phyloP scores from a whole-genome alignment of 352 stramenopile genomes.

The Pythium coloratum region DNA sequence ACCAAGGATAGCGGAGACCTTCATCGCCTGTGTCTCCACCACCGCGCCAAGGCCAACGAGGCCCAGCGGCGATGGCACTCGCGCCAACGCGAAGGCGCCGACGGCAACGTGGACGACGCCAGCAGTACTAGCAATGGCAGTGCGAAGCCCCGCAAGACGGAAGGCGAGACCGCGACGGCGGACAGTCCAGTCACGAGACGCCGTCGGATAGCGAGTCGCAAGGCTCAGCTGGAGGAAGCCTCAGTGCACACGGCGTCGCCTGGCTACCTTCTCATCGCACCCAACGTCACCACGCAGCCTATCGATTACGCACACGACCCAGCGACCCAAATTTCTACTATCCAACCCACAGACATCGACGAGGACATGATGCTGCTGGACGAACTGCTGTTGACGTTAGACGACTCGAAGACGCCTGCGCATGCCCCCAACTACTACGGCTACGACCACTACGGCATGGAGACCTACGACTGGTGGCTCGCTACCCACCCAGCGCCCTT shows the following conservation, averaged over 20 bases:
- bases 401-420: neutral
- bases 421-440: neutral
- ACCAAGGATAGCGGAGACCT: constrained; percentile 19
- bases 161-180: no score
- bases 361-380: neutral
- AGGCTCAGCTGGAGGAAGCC: neutral
- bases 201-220: neutral
- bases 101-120: neutral
- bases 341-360: neutral
- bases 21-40: constrained; percentile 21
- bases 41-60: constrained; percentile 24
- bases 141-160: no score
- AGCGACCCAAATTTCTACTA: no score
- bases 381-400: neutral
- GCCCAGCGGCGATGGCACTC: constrained; percentile 12
- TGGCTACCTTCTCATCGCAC: neutral
- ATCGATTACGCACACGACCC: neutral
- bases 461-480: constrained; percentile 1
- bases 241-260: neutral
- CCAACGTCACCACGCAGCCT: neutral
- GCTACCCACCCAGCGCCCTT: neutral
- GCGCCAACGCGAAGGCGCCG: neutral
- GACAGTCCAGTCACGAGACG: neutral
- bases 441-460: neutral
- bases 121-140: no score